Percentiles rank a stretch among this genome's conserved stretches.
These are phyloP conservation scores for Sporopachydermia quercuum DNA, from an alignment of 805 yeast species.

Conservation along the genomic window DNA sequence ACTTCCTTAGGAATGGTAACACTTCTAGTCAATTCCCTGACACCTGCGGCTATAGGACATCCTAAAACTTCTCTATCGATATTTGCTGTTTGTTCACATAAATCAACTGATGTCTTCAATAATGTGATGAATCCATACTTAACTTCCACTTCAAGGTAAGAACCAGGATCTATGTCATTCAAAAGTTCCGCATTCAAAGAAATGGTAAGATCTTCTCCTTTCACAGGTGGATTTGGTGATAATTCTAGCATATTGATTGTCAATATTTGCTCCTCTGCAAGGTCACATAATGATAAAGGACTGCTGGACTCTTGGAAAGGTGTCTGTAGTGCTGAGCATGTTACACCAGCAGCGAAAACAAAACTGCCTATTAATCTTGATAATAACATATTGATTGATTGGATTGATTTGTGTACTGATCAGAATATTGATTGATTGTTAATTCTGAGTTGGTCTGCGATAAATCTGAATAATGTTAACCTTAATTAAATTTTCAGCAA, in stretches of 20 bases:
- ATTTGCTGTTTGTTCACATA: constrained; percentile 57
- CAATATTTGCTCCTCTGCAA: constrained; percentile 36
- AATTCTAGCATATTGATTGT: constrained; percentile 35
- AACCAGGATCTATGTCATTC: constrained; percentile 45
- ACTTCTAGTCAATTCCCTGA: constrained; percentile 38
- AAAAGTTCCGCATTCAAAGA: constrained; percentile 41
- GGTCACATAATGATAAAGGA: constrained; percentile 38
- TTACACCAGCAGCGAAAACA: neutral
- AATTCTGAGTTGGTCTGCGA: neutral
- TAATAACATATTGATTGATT: neutral
- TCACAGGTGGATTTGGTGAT: constrained; percentile 58
- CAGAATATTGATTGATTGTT: neutral
- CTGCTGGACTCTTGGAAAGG: neutral
- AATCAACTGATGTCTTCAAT: constrained; percentile 59
- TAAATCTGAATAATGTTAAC: neutral
- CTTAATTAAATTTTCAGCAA: too few species aligned
- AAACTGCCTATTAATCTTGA: neutral
- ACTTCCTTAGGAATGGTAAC: constrained; percentile 68
- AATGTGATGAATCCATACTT: constrained; percentile 66
- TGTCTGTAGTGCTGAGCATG: neutral
- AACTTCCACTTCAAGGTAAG: constrained; percentile 73
- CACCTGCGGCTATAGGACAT: constrained; percentile 56
- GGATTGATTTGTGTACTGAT: neutral
- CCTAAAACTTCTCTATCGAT: constrained; percentile 36
- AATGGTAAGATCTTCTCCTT: constrained; percentile 55